phyloP scores from a whole-genome alignment of 495 filamentous ascomycete genomes.

The Penicillium taxi region DNA sequence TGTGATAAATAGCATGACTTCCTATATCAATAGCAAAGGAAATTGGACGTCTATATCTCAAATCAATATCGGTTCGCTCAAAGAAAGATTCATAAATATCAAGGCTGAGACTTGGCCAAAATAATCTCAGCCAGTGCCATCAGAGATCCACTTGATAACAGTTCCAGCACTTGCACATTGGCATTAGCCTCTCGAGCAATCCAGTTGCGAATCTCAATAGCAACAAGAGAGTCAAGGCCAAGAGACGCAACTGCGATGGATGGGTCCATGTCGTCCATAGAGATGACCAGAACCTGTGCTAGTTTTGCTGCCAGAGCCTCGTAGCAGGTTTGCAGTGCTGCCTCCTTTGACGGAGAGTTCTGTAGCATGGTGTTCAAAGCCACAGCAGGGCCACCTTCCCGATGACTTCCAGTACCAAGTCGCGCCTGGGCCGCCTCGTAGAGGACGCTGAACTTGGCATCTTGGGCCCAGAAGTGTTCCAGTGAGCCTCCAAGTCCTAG shows the following conservation, averaged over 20 bases:
- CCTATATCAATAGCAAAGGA: too few species aligned
- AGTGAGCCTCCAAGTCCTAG: constrained; percentile 10
- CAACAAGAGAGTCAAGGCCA: constrained; percentile 34
- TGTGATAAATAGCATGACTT: too few species aligned
- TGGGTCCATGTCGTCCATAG: constrained; percentile 26
- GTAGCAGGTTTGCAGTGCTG: constrained; percentile 21
- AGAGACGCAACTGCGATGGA: constrained; percentile 19
- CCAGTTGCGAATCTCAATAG: constrained; percentile 35
- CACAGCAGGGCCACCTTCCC: constrained; percentile 7
- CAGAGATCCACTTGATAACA: constrained; percentile 23
- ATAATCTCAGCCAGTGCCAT: constrained; percentile 25
- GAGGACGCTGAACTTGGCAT: constrained; percentile 16
- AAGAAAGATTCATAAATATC: neutral
- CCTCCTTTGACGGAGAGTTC: constrained; percentile 13
- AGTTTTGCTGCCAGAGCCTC: constrained; percentile 22
- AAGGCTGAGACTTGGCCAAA: constrained; percentile 21
- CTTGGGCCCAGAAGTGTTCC: constrained; percentile 22
- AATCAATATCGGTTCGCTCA: too few species aligned
- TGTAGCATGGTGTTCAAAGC: constrained; percentile 14
- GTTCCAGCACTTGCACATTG: constrained; percentile 28
- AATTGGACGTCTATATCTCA: too few species aligned
- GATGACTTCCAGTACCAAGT: constrained; percentile 1
- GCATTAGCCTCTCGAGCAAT: constrained; percentile 29
- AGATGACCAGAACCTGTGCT: constrained; percentile 20
- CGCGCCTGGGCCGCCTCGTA: constrained; percentile 12